Evolutionary conservation across 768 basidiomycete species (phyloP).

Genomic region (Collybiopsis confluens): DNA sequence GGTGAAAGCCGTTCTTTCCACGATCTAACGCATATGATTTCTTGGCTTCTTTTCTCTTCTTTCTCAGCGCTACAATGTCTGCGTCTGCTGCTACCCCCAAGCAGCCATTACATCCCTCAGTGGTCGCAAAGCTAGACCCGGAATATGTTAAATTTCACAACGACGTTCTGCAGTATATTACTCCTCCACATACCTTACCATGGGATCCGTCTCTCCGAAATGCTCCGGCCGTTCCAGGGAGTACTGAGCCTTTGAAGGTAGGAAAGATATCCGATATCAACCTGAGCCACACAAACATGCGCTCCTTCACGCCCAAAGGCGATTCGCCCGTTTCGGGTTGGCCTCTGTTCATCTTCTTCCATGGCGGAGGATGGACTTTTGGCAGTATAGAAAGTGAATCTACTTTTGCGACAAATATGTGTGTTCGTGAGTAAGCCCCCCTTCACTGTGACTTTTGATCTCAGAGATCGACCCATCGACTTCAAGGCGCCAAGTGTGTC

Average conservation of each 20-base stretch:
- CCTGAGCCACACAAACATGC: slow-evolving; percentile 48
- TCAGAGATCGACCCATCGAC: not conserved
- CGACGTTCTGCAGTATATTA: slow-evolving; percentile 37
- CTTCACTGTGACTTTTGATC: not conserved
- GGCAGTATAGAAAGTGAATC: slow-evolving; percentile 59
- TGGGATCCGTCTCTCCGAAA: slow-evolving; percentile 61
- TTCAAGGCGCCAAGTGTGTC: slow-evolving; percentile 55
- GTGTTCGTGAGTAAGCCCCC: slow-evolving; percentile 36
- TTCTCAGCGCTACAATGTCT: slow-evolving; percentile 14
- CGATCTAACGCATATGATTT: too few relatives aligned
- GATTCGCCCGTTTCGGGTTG: slow-evolving; percentile 49
- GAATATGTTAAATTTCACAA: slow-evolving; percentile 67
- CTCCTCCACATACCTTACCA: slow-evolving; percentile 50
- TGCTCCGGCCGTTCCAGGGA: slow-evolving; percentile 49
- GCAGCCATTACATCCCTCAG: slow-evolving; percentile 61
- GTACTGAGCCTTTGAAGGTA: slow-evolving; percentile 51
- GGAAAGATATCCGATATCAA: slow-evolving; percentile 50
- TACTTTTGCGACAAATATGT: slow-evolving; percentile 60
- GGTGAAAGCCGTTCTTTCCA: too few relatives aligned
- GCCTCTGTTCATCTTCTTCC: slow-evolving; percentile 73
- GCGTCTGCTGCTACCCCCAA: slow-evolving; percentile 9
- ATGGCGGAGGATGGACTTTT: slow-evolving; percentile 79
- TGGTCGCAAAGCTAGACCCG: slow-evolving; percentile 55
- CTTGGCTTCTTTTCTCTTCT: too few relatives aligned
- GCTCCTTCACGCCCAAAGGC: slow-evolving; percentile 63